Conservation (phyloP, 495 filamentous ascomycete species). For the Neurospora sp. region DNA sequence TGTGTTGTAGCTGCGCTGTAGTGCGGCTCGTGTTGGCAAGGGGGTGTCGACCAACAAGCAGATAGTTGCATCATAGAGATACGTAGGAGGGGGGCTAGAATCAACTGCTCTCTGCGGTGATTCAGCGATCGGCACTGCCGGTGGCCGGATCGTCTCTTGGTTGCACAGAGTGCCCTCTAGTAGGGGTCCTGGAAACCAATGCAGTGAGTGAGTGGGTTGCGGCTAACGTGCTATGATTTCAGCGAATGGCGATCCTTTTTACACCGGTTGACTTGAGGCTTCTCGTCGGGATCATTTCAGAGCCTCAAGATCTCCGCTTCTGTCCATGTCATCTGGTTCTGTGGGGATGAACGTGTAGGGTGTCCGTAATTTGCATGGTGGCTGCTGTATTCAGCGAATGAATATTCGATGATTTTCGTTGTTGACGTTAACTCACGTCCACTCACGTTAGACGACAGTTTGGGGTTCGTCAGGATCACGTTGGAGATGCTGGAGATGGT, state of each 20-base stretch:
- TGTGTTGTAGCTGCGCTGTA: neutral
- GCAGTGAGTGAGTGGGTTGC: neutral
- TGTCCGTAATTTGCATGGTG: neutral
- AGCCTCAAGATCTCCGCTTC: neutral
- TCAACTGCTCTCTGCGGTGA: neutral
- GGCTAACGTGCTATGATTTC: neutral
- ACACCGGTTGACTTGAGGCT: neutral
- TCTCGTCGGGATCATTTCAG: neutral
- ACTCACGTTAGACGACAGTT: neutral
- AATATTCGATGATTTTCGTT: neutral
- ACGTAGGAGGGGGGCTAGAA: neutral
- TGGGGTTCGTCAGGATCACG: neutral
- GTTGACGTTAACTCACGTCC: neutral
- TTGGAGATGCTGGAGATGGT: neutral
- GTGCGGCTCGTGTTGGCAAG: neutral
- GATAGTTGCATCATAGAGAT: neutral
- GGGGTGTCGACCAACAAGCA: neutral
- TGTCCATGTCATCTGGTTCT: neutral
- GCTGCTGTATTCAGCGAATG: neutral
- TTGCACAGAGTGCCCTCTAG: neutral
- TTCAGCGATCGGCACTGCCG: neutral
- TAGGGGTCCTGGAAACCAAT: neutral
- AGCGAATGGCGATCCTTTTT: neutral
- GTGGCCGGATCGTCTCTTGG: neutral
- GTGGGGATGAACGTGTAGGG: neutral